These are phyloP conservation scores for Kalanchoe fedtschenkoi DNA, from an alignment of 164 flowering plant genomes.

Conservation along the genomic window DNA sequence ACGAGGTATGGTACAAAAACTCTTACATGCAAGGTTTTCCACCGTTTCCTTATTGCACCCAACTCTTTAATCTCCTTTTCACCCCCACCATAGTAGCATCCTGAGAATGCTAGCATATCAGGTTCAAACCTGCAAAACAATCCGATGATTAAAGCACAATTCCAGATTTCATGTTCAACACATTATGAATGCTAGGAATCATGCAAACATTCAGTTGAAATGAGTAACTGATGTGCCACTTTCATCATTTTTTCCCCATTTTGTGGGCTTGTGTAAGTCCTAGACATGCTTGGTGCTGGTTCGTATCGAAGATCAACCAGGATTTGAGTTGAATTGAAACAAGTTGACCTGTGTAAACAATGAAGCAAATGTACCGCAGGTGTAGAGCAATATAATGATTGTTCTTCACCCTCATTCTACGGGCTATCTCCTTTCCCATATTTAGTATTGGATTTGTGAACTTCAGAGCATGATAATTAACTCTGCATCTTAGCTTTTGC, in stretches of 20 bases:
- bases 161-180: neutral
- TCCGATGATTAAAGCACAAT: neutral
- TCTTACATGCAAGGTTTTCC: constrained; percentile 1
- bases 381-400: constrained; percentile 4
- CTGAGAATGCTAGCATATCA: constrained; percentile 4
- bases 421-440: neutral
- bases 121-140: constrained; percentile 1
- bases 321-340: no score
- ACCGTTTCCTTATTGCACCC: neutral
- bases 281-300: neutral
- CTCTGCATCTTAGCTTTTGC: constrained; percentile 2
- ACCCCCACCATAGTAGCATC: constrained; percentile 6
- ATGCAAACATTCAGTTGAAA: neutral
- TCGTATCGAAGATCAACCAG: no score
- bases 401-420: neutral
- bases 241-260: neutral
- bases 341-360: neutral
- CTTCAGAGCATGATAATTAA: constrained; percentile 1
- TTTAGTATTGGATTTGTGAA: constrained; percentile 1
- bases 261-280: neutral
- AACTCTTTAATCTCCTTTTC: neutral
- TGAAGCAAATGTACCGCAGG: neutral
- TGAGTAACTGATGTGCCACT: neutral
- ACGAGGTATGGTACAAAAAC: neutral
- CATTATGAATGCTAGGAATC: neutral